Conservation (phyloP, 306 rosid species). For the Pterocarpus santalinus region DNA sequence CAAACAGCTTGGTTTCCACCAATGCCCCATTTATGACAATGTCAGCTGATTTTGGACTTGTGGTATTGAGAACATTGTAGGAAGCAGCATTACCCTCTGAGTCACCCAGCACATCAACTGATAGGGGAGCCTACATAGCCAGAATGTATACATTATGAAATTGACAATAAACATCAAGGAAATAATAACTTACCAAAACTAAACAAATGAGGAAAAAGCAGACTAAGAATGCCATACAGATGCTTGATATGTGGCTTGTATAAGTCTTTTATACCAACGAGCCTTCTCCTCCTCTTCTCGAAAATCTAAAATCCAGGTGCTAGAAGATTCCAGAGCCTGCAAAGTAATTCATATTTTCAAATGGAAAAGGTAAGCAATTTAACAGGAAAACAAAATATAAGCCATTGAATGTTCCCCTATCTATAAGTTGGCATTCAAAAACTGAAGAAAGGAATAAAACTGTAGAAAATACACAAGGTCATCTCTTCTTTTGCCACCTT, state of each 20-base stretch:
- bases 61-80: conserved; percentile 51
- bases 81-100: conserved; percentile 54
- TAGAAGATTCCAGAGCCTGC: conserved; percentile 91
- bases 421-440: conserved; percentile 23
- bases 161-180: conserved; percentile 27
- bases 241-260: conserved; percentile 95
- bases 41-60: conserved; percentile 68
- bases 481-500: neutral
- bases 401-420: neutral
- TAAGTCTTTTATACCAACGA: conserved; percentile 77
- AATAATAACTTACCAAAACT: conserved; percentile 15
- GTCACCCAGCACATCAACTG: conserved; percentile 66
- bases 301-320: conserved; percentile 88
- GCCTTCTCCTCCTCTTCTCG: conserved; percentile 76
- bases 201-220: conserved; percentile 4
- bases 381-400: conserved; percentile 21
- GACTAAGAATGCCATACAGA: conserved; percentile 66
- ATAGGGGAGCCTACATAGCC: conserved; percentile 69
- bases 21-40: conserved; percentile 86
- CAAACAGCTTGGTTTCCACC: conserved; percentile 75
- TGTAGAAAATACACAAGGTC: conserved; percentile 17
- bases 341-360: conserved; percentile 29
- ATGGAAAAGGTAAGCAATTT: neutral
- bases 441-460: conserved; percentile 39
- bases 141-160: conserved; percentile 42